Base-by-base conservation (phyloP, 2,329 filamentous ascomycete genomes). In the Epicoccum sorghinum region DNA sequence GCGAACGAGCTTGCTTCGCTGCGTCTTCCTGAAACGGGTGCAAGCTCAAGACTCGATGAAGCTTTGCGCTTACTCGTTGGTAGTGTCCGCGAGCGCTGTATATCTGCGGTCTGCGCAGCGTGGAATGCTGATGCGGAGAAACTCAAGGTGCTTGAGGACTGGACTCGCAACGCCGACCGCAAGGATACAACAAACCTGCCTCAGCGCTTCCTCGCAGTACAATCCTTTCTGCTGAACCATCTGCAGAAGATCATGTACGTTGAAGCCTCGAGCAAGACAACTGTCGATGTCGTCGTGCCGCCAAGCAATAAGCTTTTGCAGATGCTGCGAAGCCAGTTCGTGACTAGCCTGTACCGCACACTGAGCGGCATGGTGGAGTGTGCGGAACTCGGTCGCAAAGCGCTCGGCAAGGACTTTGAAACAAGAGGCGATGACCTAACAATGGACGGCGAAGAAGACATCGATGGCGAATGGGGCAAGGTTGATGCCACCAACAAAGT, bases 191-290 rank as follows among this genome's bases (percentile, higher is more conserved):
- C 96, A 0, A 89, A 89, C 60, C 93, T 99, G 88, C 95, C 96
- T 0, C 83, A 86, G 2, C 87, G 89, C 48, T 97, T 99, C 74
- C 82, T 90, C 13, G 85, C 89, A 0, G 96, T 96, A 68, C 93
- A 98, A 69, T 89, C 87, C 49, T 85, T 89, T 6, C 81, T 99
- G 10, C 80, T 99, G 18, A 82, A 82, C 1, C 92, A 93, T 49
- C 89, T 98, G 86, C 95, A 99, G 75, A 96, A 93, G 78, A 96
- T 98, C 48, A 81, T 97, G 25, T 99, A 97, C 72, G 88, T 99
- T 38, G 93, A 97, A 62, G 90, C 91, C 22, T 89, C 87, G 79
- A 84, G 82, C 39, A 92, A 90, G 73, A 83, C 89, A 7, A 83
- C 87, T 4, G 85, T 91, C 10, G 89, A 95, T 67, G 92, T 99